Evolutionary conservation across 257 asterid species (phyloP).

Genomic region (Plantago ovata): DNA sequence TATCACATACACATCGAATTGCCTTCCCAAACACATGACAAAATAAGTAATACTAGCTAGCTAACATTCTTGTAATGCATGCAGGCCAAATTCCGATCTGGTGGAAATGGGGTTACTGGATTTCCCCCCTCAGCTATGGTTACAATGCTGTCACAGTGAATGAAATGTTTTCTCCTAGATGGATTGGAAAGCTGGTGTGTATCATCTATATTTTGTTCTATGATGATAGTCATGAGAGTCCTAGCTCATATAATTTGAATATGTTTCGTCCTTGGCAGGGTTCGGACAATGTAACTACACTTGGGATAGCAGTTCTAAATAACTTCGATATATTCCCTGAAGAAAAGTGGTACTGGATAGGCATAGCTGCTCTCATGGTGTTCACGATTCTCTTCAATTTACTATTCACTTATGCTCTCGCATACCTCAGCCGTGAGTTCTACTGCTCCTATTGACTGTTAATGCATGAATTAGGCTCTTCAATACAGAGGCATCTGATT

Average conservation of each 20-base stretch:
- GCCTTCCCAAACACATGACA: too few relatives aligned
- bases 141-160: slow-evolving; percentile 53
- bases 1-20: too few relatives aligned
- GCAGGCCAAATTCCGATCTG: slow-evolving; percentile 53
- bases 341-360: slow-evolving; percentile 63
- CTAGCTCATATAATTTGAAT: neutral
- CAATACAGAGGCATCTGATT: slow-evolving; percentile 1
- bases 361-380: slow-evolving; percentile 50
- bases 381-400: slow-evolving; percentile 44
- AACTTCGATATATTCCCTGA: slow-evolving; percentile 39
- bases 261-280: slow-evolving; percentile 31
- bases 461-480: neutral
- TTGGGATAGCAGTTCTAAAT: slow-evolving; percentile 42
- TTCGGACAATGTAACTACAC: slow-evolving; percentile 25
- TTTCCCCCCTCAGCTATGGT: slow-evolving; percentile 53
- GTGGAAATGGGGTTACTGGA: slow-evolving; percentile 76
- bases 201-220: neutral
- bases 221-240: neutral
- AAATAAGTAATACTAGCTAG: neutral
- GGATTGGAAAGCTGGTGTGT: slow-evolving; percentile 43
- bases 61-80: slow-evolving; percentile 16
- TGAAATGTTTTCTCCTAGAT: slow-evolving; percentile 59
- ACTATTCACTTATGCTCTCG: slow-evolving; percentile 52
- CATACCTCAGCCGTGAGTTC: slow-evolving; percentile 52
- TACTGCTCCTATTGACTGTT: slow-evolving; percentile 1